A percentile compares a stretch with the other conserved stretches of the same genome.
Conservation (phyloP, 768 basidiomycete species). For the Trametes cubensis region DNA sequence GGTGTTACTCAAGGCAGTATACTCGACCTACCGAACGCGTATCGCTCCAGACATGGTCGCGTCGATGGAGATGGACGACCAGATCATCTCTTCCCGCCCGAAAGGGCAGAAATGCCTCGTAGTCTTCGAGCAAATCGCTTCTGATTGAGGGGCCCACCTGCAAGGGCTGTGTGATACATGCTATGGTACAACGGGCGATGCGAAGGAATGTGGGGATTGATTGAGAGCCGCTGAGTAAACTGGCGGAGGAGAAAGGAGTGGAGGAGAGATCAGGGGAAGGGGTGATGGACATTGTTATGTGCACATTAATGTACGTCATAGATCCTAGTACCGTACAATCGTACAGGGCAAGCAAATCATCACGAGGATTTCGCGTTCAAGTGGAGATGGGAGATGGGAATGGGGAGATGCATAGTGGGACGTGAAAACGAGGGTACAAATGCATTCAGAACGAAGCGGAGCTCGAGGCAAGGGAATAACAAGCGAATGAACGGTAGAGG, state of each 20-base stretch:
- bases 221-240: too few relatives aligned
- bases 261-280: not conserved
- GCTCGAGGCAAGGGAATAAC: too few relatives aligned
- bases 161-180: not conserved
- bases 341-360: conserved; percentile 8
- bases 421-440: not conserved
- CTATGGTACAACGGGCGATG: not conserved
- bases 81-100: conserved; percentile 25
- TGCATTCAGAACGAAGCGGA: not conserved
- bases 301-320: conserved; percentile 14
- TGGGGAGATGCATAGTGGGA: not conserved
- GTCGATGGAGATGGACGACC: conserved; percentile 28
- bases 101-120: conserved; percentile 27
- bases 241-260: not conserved
- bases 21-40: conserved; percentile 22
- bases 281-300: not conserved
- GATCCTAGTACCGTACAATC: conserved; percentile 2
- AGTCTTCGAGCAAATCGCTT: conserved; percentile 24
- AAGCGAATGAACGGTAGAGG: too few relatives aligned
- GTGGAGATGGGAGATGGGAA: too few relatives aligned
- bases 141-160: not conserved
- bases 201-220: too few relatives aligned
- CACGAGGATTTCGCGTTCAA: conserved; percentile 1
- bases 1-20: conserved; percentile 26
- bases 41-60: conserved; percentile 27